Evolutionary conservation across 1,284 basidiomycete genomes (phyloP).

Genomic region (Ganoderma multipileum): DNA sequence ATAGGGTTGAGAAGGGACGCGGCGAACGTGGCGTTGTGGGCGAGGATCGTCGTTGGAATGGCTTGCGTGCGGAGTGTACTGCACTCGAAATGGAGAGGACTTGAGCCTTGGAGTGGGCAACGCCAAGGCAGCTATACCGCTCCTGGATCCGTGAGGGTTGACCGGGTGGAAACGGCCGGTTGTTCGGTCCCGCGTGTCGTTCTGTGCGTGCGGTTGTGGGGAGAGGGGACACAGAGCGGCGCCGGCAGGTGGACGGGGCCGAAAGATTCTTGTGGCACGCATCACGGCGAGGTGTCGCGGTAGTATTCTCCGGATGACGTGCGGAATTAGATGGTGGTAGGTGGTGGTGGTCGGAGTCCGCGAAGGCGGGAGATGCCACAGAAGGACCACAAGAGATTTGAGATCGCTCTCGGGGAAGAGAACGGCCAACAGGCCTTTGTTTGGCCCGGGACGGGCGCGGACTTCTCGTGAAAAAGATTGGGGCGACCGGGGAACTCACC

Average conservation of each 20-base stretch:
- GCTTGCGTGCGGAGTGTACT: background rate
- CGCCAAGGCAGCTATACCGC: background rate
- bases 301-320: background rate
- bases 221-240: background rate
- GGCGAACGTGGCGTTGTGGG: background rate
- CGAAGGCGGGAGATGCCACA: background rate
- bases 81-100: background rate
- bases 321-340: background rate
- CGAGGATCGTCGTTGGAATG: background rate
- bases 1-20: background rate
- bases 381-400: background rate
- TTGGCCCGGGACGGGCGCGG: background rate
- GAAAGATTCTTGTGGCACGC: background rate
- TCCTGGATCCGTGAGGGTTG: background rate
- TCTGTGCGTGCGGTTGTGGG: background rate
- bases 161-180: background rate
- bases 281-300: conserved; percentile 2
- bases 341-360: background rate
- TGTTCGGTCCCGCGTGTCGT: background rate
- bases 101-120: background rate
- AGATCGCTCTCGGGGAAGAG: background rate
- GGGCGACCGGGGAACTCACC: background rate
- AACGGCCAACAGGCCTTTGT: background rate
- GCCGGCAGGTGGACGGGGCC: background rate
- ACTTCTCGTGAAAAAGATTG: background rate